phyloP scores from a whole-genome alignment of 441 rosid species.

The Dalechampia spathulata region DNA sequence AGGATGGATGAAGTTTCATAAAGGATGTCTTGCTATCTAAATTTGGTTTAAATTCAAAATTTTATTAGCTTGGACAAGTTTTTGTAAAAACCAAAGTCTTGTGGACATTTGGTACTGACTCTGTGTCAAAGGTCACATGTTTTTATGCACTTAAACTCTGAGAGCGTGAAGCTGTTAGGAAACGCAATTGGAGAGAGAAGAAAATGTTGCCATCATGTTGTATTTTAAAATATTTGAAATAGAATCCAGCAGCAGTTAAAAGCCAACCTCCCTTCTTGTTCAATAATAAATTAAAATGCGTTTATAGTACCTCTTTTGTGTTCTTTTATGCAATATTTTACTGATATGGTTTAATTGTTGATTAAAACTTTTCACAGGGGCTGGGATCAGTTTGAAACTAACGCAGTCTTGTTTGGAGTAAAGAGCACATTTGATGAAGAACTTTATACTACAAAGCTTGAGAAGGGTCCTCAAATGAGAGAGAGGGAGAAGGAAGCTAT shows the following conservation, averaged over 20 bases:
- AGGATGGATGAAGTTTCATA: background rate
- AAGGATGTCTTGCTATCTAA: background rate
- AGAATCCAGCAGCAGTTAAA: no score
- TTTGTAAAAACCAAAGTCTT: background rate
- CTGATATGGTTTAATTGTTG: conserved; percentile 14
- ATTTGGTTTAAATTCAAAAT: background rate
- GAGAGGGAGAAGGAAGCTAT: conserved; percentile 72
- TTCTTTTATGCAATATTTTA: background rate
- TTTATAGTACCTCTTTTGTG: background rate
- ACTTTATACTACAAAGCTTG: conserved; percentile 77
- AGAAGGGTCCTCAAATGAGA: conserved; percentile 55
- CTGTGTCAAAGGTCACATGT: background rate
- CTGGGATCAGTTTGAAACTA: conserved; percentile 91
- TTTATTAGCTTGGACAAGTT: no score
- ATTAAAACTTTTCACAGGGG: conserved; percentile 32
- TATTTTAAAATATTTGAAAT: background rate
- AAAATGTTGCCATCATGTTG: background rate
- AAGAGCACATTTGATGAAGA: conserved; percentile 83
- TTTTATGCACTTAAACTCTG: background rate
- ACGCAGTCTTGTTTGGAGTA: conserved; percentile 71
- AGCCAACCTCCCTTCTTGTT: background rate
- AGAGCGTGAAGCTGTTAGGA: background rate
- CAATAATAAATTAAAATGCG: background rate
- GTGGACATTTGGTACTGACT: background rate
- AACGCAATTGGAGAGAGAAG: no score